Percentiles rank a stretch among this genome's conserved stretches.
phyloP scores from a whole-genome alignment of 163 green algal species.

The Smithsoniella earleae region DNA sequence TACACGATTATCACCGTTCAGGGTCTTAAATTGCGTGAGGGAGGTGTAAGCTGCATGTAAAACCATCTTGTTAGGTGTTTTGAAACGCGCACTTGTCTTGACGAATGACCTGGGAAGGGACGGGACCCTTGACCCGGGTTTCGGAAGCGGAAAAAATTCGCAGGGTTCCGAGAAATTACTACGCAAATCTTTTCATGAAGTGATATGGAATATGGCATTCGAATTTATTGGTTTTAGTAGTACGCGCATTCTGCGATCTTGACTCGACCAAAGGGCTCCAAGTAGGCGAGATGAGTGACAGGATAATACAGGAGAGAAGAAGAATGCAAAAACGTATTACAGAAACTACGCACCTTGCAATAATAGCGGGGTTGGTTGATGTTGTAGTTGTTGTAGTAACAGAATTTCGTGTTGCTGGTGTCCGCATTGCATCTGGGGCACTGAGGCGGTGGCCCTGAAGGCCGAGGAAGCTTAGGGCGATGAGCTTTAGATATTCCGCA shows the following conservation, averaged over 20 bases:
- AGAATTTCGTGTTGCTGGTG: constrained; percentile 68
- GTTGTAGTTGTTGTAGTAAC: constrained; percentile 89
- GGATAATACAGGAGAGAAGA: neutral
- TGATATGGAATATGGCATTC: neutral
- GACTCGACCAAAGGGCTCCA: neutral
- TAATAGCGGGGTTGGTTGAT: constrained; percentile 71
- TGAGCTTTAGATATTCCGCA: neutral
- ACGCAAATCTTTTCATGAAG: too few relatives aligned
- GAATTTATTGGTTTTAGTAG: neutral
- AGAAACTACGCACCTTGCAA: constrained; percentile 54
- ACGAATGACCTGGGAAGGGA: too few relatives aligned
- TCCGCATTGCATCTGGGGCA: constrained; percentile 51
- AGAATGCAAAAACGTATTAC: neutral
- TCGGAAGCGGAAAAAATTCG: too few relatives aligned
- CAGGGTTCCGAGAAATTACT: too few relatives aligned
- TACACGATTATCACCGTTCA: neutral
- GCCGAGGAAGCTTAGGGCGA: constrained; percentile 34
- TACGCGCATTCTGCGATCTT: neutral
- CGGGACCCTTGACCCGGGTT: too few relatives aligned
- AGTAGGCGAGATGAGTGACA: neutral
- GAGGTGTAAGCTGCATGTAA: too few relatives aligned
- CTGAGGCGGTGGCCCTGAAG: constrained; percentile 31
- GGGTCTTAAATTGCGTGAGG: neutral
- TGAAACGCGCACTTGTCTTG: too few relatives aligned
- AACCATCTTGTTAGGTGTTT: too few relatives aligned